Evolutionary conservation across 768 basidiomycete genomes (phyloP).

Genomic region (Ephemerocybe angulata): DNA sequence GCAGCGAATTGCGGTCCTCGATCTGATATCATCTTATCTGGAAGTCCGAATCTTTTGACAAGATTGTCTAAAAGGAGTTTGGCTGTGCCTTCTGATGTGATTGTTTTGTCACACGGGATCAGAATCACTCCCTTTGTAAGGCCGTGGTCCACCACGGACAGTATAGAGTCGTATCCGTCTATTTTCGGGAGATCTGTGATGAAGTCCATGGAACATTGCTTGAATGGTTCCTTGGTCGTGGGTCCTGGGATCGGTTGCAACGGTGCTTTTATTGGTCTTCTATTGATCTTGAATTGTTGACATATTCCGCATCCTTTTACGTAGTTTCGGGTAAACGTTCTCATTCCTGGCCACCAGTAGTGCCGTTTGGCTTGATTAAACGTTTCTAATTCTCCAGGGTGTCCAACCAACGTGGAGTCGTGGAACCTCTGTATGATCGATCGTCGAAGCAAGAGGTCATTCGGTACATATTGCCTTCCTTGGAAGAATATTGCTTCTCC

Average conservation of each 20-base stretch:
- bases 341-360: constrained; percentile 22
- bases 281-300: constrained; percentile 18
- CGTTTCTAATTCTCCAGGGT: constrained; percentile 11
- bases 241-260: constrained; percentile 9
- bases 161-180: constrained; percentile 17
- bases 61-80: neutral
- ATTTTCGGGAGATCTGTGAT: constrained; percentile 16
- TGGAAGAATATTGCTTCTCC: neutral
- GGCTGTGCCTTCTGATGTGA: constrained; percentile 4
- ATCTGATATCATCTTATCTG: constrained; percentile 17
- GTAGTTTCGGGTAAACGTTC: constrained; percentile 15
- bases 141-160: constrained; percentile 23
- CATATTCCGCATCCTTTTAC: constrained; percentile 18
- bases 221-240: constrained; percentile 8
- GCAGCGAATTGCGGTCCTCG: constrained; percentile 15
- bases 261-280: constrained; percentile 9
- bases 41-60: constrained; percentile 11
- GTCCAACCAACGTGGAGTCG: neutral
- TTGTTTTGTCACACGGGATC: constrained; percentile 15
- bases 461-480: constrained; percentile 6
- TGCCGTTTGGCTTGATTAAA: neutral
- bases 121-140: constrained; percentile 26
- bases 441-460: neutral
- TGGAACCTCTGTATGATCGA: constrained; percentile 2
- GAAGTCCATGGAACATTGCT: constrained; percentile 16